These are phyloP conservation scores for Physcomitrium patens DNA, from an alignment of 225 moss, liverwort and hornwort genomes.

Conservation along the genomic window DNA sequence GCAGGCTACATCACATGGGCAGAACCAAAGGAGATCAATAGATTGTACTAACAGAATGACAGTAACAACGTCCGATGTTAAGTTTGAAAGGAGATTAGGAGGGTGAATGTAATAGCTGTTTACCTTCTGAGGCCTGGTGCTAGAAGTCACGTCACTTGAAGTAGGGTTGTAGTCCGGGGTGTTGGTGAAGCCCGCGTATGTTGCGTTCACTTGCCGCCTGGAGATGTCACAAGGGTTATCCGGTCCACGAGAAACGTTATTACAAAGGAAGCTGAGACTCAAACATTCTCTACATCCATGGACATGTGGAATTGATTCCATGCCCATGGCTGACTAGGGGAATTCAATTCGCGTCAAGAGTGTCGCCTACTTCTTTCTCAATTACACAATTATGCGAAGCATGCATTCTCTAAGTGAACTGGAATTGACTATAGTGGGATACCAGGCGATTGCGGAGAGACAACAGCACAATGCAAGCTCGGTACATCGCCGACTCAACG, in stretches of 20 bases:
- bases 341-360: neutral
- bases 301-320: neutral
- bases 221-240: slow-evolving; percentile 17
- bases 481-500: too few relatives aligned
- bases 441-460: neutral
- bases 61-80: neutral
- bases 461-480: too few relatives aligned
- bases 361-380: neutral
- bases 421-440: neutral
- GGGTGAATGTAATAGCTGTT: neutral
- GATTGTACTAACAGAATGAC: neutral
- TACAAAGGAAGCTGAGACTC: neutral
- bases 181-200: slow-evolving; percentile 40
- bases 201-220: slow-evolving; percentile 49
- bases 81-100: neutral
- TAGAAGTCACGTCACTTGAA: slow-evolving; percentile 48
- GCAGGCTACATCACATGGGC: neutral
- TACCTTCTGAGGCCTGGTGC: slow-evolving; percentile 60
- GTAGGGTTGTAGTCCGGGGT: slow-evolving; percentile 31
- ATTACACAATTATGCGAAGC: neutral
- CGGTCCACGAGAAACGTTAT: neutral
- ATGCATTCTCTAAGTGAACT: neutral
- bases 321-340: neutral
- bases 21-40: neutral
- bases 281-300: neutral